Base-by-base conservation (phyloP, 768 basidiomycete genomes). In the Fomitopsis serialis region DNA sequence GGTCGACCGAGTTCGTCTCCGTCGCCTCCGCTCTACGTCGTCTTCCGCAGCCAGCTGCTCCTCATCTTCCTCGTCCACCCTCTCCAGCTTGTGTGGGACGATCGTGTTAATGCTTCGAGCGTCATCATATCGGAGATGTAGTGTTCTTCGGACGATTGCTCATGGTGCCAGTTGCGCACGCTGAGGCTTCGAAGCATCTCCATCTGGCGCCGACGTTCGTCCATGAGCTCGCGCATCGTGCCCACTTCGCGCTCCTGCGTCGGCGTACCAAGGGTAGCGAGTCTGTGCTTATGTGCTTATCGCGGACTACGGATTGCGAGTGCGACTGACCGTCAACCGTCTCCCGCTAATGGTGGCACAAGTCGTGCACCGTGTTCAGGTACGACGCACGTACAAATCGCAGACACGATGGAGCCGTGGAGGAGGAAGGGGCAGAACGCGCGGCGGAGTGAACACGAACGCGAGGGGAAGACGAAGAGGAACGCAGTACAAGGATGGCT, bases 241-340 rank as follows among this genome's bases (percentile, higher is more conserved):
- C 78, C 72, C 2, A 98, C 82, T 61, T 98, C 94, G 25, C 75
- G 74, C 67, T 87, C n/a, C n/a, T n/a, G n/a, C n/a, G n/a, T n/a
- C n/a, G n/a, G n/a, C n/a, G n/a, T n/a, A n/a, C n/a, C n/a, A n/a
- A n/a, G n/a, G n/a, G n/a, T n/a, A n/a, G n/a, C n/a, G n/a, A n/a
- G n/a, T n/a, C n/a, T n/a, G n/a, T n/a, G n/a, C n/a, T n/a, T n/a
- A n/a, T n/a, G n/a, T n/a, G n/a, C n/a, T n/a, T n/a, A n/a, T n/a
- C n/a, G n/a, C n/a, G n/a, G n/a, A n/a, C n/a, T n/a, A n/a, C n/a
- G n/a, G n/a, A n/a, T n/a, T n/a, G n/a, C n/a, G n/a, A n/a, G n/a
- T n/a, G n/a, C n/a, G n/a, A n/a, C n/a, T n/a, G n/a, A n/a, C n/a
- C n/a, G n/a, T n/a, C n/a, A n/a, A n/a, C n/a, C n/a, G n/a, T n/a